Evolutionary conservation across 2,329 filamentous ascomycete genomes (phyloP), one percentile per base, ranked within the genome.

Genomic region (Cordyceps farinosa): DNA sequence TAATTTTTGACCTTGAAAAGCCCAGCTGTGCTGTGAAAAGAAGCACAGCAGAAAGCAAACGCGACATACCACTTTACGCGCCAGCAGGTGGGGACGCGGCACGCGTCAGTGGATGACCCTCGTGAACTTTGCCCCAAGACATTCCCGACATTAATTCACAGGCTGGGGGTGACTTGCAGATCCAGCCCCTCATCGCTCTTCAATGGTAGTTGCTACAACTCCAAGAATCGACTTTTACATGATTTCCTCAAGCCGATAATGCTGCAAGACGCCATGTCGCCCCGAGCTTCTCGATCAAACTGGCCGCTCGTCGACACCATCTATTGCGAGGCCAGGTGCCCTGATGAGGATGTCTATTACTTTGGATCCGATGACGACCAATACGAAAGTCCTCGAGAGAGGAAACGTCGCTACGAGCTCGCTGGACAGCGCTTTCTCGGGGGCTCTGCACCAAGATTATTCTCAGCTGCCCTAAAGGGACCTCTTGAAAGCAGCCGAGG

Each of bases 381-480:
- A 61, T 84, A 84, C 66, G 74, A 80, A 13, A 72, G 71, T 27
- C 73, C 82, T 3, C 76, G 76, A 38, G 72, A 78, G 3, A 79
- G 83, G 70, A 80, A 79, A 32, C 72, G 77, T 29, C 80, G 84
- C 64, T 86, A 87, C 64, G 87, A 90, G 71, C 73, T 78, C 0
- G 82, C 87, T 13, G 88, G 85, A 1, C 75, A 79, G 38, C 79
- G 80, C 40, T 90, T 83, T 67, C 75, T 90, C 44, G 74, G 78
- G 7, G 89, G 88, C 0, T 75, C 79, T 36, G 70, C 79, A 2
- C 81, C 88, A 0, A 69, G 82, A 30, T 78, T 92, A 3, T 71
- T 87, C 3, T 88, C 89, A 13, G 83, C 88, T 7, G 74, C 76
- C 6, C 76, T 91, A 3, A 80, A 76, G 64, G 89, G 88, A 0